phyloP scores from a whole-genome alignment of 768 basidiomycete species.

The Dacryopinax primogenitus region DNA sequence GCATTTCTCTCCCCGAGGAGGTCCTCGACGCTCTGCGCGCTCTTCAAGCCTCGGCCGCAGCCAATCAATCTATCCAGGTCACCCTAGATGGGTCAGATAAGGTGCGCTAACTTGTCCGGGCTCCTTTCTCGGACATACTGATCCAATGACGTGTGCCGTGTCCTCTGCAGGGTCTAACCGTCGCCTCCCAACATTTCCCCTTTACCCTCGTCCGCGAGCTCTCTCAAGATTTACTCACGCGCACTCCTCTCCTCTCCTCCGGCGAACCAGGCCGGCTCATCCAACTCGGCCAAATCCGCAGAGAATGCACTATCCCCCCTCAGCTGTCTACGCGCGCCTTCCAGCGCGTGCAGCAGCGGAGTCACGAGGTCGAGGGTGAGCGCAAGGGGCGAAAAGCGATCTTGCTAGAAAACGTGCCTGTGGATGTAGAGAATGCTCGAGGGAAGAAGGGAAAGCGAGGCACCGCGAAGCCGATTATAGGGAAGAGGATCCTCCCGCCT shows the following conservation, averaged over 20 bases:
- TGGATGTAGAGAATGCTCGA: background rate
- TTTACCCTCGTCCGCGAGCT: background rate
- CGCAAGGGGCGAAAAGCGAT: background rate
- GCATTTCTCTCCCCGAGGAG: background rate
- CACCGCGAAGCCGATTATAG: background rate
- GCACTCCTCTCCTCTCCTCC: background rate
- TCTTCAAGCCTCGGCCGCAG: too few relatives aligned
- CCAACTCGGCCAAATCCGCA: background rate
- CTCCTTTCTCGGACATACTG: too few relatives aligned
- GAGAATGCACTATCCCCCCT: background rate
- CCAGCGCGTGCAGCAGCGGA: background rate
- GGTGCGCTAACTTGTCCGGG: background rate
- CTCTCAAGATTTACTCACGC: background rate
- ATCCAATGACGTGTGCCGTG: background rate
- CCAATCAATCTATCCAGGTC: background rate
- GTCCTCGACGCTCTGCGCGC: slow-evolving; percentile 1
- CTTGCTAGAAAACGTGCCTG: background rate
- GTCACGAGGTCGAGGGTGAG: background rate
- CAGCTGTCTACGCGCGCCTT: background rate
- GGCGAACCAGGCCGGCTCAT: background rate
- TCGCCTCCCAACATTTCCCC: background rate
- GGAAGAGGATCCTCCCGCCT: background rate
- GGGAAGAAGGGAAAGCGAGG: background rate
- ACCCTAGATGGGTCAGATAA: background rate
- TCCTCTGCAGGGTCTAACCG: background rate